phyloP scores from a whole-genome alignment of 495 filamentous ascomycete genomes.

The Penicillium nucicola region DNA sequence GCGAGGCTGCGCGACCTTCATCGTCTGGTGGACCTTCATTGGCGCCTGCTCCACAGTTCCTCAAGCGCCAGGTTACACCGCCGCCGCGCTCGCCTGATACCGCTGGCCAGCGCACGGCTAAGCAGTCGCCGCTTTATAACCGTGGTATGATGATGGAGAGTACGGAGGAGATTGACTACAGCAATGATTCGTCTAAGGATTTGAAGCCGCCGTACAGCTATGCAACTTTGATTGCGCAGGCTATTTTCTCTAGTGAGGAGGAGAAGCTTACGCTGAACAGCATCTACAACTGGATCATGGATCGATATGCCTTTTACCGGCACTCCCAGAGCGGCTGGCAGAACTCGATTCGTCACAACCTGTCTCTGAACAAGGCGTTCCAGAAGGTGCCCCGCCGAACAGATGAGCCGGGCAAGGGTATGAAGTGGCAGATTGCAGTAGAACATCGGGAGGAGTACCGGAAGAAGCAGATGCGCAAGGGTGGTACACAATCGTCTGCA shows the following conservation, averaged over 20 bases:
- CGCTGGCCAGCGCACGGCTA: conserved; percentile 44
- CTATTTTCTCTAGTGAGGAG: conserved; percentile 78
- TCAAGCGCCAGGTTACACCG: conserved; percentile 66
- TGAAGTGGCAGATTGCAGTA: conserved; percentile 92
- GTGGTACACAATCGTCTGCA: conserved; percentile 40
- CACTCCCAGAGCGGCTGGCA: conserved; percentile 86
- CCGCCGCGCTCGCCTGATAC: conserved; percentile 50
- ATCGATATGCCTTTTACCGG: conserved; percentile 86
- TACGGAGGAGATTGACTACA: conserved; percentile 80
- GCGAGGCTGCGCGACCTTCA: conserved; percentile 21
- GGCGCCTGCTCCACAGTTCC: conserved; percentile 67
- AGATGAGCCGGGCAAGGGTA: conserved; percentile 95
- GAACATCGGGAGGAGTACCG: conserved; percentile 75
- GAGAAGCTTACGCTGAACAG: conserved; percentile 82
- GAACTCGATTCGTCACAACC: conserved; percentile 96
- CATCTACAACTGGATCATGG: conserved; percentile 90
- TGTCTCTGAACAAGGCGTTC: conserved; percentile 91
- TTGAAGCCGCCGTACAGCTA: conserved; percentile 95
- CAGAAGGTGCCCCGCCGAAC: conserved; percentile 86
- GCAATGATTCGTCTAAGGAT: conserved; percentile 74
- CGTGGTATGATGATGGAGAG: conserved; percentile 72
- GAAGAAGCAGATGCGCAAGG: conserved; percentile 53
- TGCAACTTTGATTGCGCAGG: conserved; percentile 94
- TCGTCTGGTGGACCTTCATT: conserved; percentile 51
- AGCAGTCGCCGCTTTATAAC: conserved; percentile 57